A percentile compares a stretch with the other conserved stretches of the same genome.
Conservation (phyloP, 441 rosid species). For the Euphorbia schlechtendalii region DNA sequence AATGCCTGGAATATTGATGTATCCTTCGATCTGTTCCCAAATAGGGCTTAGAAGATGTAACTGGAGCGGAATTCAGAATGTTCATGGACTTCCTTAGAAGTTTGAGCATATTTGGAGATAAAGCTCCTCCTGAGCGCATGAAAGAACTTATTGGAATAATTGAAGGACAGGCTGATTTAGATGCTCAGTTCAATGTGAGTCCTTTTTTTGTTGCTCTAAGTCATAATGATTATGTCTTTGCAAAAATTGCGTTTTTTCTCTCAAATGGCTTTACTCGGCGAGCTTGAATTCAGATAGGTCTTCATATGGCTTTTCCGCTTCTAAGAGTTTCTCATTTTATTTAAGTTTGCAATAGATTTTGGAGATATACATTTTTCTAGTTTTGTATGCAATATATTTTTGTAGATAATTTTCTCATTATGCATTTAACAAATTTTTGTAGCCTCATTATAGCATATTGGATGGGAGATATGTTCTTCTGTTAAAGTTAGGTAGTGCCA, state of each 20-base stretch:
- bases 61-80: constrained; percentile 95
- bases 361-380: constrained; percentile 3
- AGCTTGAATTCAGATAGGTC: background rate
- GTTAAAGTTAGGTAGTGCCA: too few relatives aligned
- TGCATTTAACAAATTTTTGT: too few relatives aligned
- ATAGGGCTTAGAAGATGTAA: constrained; percentile 91
- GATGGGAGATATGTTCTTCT: too few relatives aligned
- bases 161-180: constrained; percentile 96
- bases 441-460: too few relatives aligned
- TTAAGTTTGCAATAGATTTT: background rate
- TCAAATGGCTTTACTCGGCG: background rate
- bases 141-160: constrained; percentile 80
- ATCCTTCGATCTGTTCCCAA: constrained; percentile 24
- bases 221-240: background rate
- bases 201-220: background rate
- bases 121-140: constrained; percentile 90
- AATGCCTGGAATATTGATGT: background rate
- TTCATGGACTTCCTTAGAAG: constrained; percentile 92
- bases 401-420: too few relatives aligned
- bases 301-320: background rate
- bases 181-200: constrained; percentile 77
- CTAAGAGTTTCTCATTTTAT: background rate
- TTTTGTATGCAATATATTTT: background rate
- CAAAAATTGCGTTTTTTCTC: background rate
- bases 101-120: constrained; percentile 85